phyloP scores from a whole-genome alignment of 1,284 basidiomycete genomes.

The Trichosporon sp. region DNA sequence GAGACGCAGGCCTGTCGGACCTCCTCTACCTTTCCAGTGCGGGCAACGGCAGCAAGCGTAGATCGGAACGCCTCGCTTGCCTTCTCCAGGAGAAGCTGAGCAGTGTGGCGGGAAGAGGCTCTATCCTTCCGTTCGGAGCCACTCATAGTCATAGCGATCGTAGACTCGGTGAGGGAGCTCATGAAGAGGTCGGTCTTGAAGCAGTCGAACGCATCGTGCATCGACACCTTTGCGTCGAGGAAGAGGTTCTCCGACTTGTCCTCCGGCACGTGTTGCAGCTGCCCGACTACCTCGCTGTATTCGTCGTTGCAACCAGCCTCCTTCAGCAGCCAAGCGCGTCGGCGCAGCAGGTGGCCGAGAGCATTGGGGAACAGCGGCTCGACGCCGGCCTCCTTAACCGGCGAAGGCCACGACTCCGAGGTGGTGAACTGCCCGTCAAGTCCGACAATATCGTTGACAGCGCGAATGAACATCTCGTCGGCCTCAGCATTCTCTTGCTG shows the following conservation, averaged over 20 bases:
- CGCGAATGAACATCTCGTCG: slow-evolving; percentile 56
- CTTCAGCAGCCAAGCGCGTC: slow-evolving; percentile 75
- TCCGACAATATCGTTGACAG: slow-evolving; percentile 41
- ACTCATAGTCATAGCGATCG: slow-evolving; percentile 80
- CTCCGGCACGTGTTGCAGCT: slow-evolving; percentile 49
- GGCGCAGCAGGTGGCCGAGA: slow-evolving; percentile 68
- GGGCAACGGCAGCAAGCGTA: slow-evolving; percentile 64
- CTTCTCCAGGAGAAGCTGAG: slow-evolving; percentile 65
- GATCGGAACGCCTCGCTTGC: slow-evolving; percentile 73
- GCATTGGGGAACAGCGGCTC: slow-evolving; percentile 70
- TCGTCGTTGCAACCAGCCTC: slow-evolving; percentile 61
- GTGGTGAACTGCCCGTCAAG: slow-evolving; percentile 46
- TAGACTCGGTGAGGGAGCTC: slow-evolving; percentile 80
- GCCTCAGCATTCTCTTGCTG: slow-evolving; percentile 63
- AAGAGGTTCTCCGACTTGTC: slow-evolving; percentile 70
- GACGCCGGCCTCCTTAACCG: slow-evolving; percentile 16
- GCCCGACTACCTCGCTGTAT: slow-evolving; percentile 64
- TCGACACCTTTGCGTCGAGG: slow-evolving; percentile 70
- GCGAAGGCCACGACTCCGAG: slow-evolving; percentile 45
- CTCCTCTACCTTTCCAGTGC: slow-evolving; percentile 67
- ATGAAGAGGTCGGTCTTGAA: slow-evolving; percentile 83
- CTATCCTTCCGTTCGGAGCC: slow-evolving; percentile 62
- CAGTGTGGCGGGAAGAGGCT: slow-evolving; percentile 62
- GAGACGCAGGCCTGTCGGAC: slow-evolving; percentile 73
- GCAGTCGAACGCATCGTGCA: slow-evolving; percentile 72